Evolutionary conservation across 306 rosid species (phyloP), one percentile per base, ranked within the genome.

Genomic region (Aeschynomene evenia): DNA sequence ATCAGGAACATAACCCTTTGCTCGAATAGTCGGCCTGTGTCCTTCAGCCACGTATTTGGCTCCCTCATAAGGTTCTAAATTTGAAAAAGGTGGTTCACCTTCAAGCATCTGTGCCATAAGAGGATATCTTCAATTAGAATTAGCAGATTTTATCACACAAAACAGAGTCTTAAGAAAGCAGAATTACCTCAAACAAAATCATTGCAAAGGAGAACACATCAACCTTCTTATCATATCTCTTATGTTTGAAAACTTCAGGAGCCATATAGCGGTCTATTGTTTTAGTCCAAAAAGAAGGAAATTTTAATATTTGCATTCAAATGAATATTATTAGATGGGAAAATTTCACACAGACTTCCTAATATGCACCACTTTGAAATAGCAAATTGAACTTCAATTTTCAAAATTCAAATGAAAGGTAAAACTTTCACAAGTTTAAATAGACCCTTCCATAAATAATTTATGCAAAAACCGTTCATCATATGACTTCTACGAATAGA

Each of bases 141-240:
- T 34, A 80, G 29, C 56, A 67, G 63, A 62, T 20, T 33, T 19
- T 62, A 45, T 53, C 45, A 34, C 40, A 67, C 40, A 66, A 40
- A 71, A 49, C 50, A 74, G 53, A 13, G 21, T 58, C 26, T 39
- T 31, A 63, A 26, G 55, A 26, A 71, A 53, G 54, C 34, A 71
- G 60, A 57, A 73, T 82, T 89, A 92, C 98, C 98, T 92, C 98
- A 37, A 87, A 92, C 48, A 92, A 75, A 77, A 92, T 92, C 98
- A 92, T 89, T 19, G 92, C 98, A 28, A 92, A 89, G 31, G 98
- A 92, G 89, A 92, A 92, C 59, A 92, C 98, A 61, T 92, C 98
- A 52, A 92, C 96, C 86, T 92, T 91, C 83, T 89, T 92, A 67
- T 92, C 98, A 55, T 92, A 92, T 78, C 74, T 85, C 75, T 91